These are phyloP conservation scores for Solanum acaule DNA, from an alignment of 257 asterid genomes.

Conservation along the genomic window DNA sequence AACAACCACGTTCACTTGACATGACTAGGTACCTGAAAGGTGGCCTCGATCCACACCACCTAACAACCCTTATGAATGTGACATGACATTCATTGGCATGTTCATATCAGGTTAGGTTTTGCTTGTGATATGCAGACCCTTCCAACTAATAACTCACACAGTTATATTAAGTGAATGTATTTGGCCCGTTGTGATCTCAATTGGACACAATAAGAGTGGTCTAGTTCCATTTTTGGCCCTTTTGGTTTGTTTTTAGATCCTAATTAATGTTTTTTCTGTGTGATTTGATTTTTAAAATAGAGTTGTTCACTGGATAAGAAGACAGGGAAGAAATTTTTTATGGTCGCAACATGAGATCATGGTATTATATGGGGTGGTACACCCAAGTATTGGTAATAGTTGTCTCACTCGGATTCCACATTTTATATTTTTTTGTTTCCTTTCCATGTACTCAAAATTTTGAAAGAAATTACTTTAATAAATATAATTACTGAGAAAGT, in stretches of 20 bases:
- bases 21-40: not conserved
- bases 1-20: too few relatives aligned
- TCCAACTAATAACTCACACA: not conserved
- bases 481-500: not conserved
- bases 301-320: constrained; percentile 8
- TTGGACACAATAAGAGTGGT: not conserved
- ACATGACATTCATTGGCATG: not conserved
- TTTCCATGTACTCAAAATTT: not conserved
- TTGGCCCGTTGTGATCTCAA: not conserved
- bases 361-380: constrained; percentile 2
- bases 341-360: constrained; percentile 26
- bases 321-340: constrained; percentile 24
- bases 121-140: not conserved
- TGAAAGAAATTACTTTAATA: not conserved
- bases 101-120: too few relatives aligned
- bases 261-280: not conserved
- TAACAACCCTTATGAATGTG: not conserved
- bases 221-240: not conserved
- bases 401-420: constrained; percentile 26
- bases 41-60: not conserved
- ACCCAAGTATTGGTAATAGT: constrained; percentile 21
- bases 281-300: constrained; percentile 10
- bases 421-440: not conserved
- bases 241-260: not conserved
- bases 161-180: not conserved